These are phyloP conservation scores for Sordariomycetes sp. DNA, from an alignment of 2,329 filamentous ascomycete genomes.

Conservation along the genomic window DNA sequence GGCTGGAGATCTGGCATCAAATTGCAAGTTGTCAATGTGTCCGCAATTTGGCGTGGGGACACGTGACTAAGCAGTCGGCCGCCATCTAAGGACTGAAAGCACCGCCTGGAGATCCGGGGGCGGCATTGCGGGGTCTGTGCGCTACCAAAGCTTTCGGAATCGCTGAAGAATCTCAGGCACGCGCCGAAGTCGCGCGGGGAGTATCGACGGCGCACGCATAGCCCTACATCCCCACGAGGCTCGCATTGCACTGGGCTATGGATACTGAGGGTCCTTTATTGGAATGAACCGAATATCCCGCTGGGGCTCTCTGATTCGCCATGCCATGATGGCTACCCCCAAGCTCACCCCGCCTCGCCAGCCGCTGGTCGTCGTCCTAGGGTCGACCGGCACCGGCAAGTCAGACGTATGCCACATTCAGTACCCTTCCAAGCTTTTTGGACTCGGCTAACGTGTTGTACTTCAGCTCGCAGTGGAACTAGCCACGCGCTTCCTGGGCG, in stretches of 20 bases:
- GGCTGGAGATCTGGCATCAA: conserved; percentile 30
- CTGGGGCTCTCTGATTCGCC: background rate
- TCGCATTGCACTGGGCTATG: background rate
- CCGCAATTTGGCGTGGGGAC: conserved; percentile 19
- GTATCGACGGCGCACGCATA: background rate
- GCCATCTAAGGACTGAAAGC: background rate
- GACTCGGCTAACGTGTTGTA: background rate
- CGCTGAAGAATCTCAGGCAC: background rate
- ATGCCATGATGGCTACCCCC: conserved; percentile 7
- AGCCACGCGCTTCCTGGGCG: conserved; percentile 71
- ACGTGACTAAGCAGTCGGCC: conserved; percentile 2
- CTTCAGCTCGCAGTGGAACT: conserved; percentile 82
- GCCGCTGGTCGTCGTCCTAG: conserved; percentile 70
- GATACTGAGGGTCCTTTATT: background rate
- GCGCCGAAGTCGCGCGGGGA: background rate
- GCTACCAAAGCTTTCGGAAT: background rate
- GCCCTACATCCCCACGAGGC: background rate
- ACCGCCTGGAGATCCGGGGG: background rate
- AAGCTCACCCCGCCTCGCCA: conserved; percentile 21
- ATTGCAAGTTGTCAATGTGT: conserved; percentile 25
- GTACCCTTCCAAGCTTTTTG: background rate
- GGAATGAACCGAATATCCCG: background rate
- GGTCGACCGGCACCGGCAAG: conserved; percentile 87
- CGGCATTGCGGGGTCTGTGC: background rate
- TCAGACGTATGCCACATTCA: conserved; percentile 53